phyloP scores from a whole-genome alignment of 2,329 filamentous ascomycete species.

The Myriosclerotinia scirpicola region DNA sequence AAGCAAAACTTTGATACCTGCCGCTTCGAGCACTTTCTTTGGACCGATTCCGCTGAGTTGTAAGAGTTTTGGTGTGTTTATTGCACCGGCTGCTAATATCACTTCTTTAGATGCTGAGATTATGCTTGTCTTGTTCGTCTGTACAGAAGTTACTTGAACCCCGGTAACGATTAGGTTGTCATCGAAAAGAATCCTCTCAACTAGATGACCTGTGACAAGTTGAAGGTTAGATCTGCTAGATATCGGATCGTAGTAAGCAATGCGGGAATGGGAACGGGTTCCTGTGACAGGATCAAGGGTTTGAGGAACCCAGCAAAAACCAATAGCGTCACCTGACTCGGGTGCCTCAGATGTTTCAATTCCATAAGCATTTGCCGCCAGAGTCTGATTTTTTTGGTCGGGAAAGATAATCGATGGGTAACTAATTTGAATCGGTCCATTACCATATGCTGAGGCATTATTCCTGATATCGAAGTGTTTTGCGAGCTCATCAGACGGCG shows the following conservation, averaged over 20 bases:
- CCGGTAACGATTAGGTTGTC: background rate
- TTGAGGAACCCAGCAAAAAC: slow-evolving; percentile 10
- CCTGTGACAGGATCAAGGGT: slow-evolving; percentile 10
- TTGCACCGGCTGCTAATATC: slow-evolving; percentile 48
- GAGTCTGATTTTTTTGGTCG: slow-evolving; percentile 3
- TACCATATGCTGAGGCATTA: slow-evolving; percentile 7
- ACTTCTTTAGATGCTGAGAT: slow-evolving; percentile 42
- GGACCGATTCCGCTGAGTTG: slow-evolving; percentile 47
- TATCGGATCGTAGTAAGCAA: slow-evolving; percentile 19
- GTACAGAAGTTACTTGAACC: slow-evolving; percentile 17
- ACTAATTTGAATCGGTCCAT: slow-evolving; percentile 13
- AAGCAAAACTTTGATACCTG: slow-evolving; percentile 28
- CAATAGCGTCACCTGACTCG: slow-evolving; percentile 17
- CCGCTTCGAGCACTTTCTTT: slow-evolving; percentile 8
- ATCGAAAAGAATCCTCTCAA: slow-evolving; percentile 7
- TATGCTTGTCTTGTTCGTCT: slow-evolving; percentile 4
- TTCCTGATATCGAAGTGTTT: slow-evolving; percentile 6
- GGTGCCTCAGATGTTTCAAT: slow-evolving; percentile 10
- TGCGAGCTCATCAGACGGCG: slow-evolving; percentile 2
- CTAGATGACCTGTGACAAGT: slow-evolving; percentile 4
- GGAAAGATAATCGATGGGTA: slow-evolving; percentile 13
- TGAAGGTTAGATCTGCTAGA: slow-evolving; percentile 5
- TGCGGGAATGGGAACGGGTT: slow-evolving; percentile 9
- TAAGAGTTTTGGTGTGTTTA: slow-evolving; percentile 48
- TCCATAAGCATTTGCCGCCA: slow-evolving; percentile 15